A percentile compares a stretch with the other conserved stretches of the same genome.
These are phyloP conservation scores for Beverwykella pulmonaria DNA, from an alignment of 495 filamentous ascomycete genomes.

Conservation along the genomic window DNA sequence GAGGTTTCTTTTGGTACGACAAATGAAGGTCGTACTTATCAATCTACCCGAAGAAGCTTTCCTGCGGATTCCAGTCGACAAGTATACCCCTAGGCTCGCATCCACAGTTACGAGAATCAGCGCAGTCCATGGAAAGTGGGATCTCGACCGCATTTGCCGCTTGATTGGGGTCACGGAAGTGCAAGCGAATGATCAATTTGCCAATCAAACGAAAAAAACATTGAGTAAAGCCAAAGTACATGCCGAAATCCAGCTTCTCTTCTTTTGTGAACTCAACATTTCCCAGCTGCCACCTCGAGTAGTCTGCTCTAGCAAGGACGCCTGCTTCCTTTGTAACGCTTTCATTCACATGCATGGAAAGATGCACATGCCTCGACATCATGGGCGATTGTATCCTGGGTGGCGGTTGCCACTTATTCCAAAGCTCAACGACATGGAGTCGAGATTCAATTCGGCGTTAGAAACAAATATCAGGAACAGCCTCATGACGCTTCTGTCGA, in stretches of 20 bases:
- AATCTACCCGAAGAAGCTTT: constrained; percentile 1
- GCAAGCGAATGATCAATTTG: constrained; percentile 26
- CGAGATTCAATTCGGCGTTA: constrained; percentile 17
- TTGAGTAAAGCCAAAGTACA: constrained; percentile 49
- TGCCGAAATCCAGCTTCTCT: constrained; percentile 56
- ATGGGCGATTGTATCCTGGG: constrained; percentile 50
- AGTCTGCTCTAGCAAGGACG: constrained; percentile 54
- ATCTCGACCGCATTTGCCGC: constrained; percentile 3
- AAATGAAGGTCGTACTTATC: constrained; percentile 3
- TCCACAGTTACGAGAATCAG: constrained; percentile 27
- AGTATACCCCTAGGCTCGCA: constrained; percentile 25
- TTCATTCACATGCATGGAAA: constrained; percentile 50
- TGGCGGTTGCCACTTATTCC: constrained; percentile 25
- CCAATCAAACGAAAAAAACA: constrained; percentile 24
- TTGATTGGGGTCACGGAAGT: constrained; percentile 5
- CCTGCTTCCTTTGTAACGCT: constrained; percentile 55
- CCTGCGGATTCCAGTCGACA: constrained; percentile 29
- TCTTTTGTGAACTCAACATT: constrained; percentile 44
- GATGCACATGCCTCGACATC: constrained; percentile 47
- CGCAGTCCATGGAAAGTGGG: constrained; percentile 3
- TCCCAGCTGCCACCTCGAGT: constrained; percentile 46
- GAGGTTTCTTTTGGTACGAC: not conserved
- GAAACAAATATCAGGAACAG: constrained; percentile 1
- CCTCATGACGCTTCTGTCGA: constrained; percentile 2
- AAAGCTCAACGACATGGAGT: constrained; percentile 2